These are phyloP conservation scores for Cylindricascospora bacillispora DNA, from an alignment of 1,139 yeast genomes.

Conservation along the genomic window DNA sequence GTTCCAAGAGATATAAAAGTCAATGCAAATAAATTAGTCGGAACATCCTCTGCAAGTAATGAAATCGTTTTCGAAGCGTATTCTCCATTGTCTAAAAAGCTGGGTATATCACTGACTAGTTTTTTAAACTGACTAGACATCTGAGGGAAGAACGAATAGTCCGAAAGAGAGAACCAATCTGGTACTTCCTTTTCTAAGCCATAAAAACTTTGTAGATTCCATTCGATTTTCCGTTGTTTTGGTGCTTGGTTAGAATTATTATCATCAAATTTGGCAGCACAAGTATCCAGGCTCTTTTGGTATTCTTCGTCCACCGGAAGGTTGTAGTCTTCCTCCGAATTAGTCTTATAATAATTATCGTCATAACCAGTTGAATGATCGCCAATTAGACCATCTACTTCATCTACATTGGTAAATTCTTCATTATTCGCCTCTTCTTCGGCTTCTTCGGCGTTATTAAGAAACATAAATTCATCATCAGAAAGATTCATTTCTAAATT, in stretches of 20 bases:
- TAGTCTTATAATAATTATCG: neutral
- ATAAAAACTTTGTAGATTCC: slow-evolving; percentile 33
- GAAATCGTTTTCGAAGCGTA: slow-evolving; percentile 10
- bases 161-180: slow-evolving; percentile 53
- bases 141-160: slow-evolving; percentile 26
- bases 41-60: slow-evolving; percentile 5
- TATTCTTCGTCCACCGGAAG: slow-evolving; percentile 27
- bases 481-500: neutral
- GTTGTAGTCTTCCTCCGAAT: slow-evolving; percentile 23
- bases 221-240: slow-evolving; percentile 33
- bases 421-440: slow-evolving; percentile 22
- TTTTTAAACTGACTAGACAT: slow-evolving; percentile 12
- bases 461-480: neutral
- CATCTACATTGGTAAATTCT: slow-evolving; percentile 26
- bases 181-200: slow-evolving; percentile 36
- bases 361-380: neutral
- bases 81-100: slow-evolving; percentile 10
- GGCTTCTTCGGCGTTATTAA: slow-evolving; percentile 9
- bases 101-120: slow-evolving; percentile 11
- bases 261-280: slow-evolving; percentile 25
- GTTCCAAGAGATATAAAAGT: slow-evolving; percentile 20
- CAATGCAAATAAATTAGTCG: slow-evolving; percentile 9
- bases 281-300: slow-evolving; percentile 25
- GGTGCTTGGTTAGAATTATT: slow-evolving; percentile 17
- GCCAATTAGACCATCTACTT: slow-evolving; percentile 23